Conservation (phyloP, 1,284 basidiomycete genomes). For the Pascua guehoae region DNA sequence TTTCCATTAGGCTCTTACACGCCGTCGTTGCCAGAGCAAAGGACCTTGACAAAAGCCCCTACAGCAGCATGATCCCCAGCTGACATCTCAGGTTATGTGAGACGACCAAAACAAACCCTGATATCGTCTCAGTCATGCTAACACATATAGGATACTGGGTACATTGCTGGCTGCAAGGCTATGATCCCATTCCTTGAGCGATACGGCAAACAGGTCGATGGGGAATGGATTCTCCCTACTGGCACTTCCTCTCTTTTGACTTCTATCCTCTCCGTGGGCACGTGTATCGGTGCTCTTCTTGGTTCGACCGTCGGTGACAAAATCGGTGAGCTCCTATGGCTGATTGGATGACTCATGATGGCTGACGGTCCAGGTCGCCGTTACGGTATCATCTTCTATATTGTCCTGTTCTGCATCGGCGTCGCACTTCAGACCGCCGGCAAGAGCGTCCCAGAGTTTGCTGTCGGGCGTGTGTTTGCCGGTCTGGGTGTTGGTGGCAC, state of each 20-base stretch:
- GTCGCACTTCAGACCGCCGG: conserved; percentile 48
- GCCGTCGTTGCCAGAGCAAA: too few relatives aligned
- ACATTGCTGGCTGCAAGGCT: conserved; percentile 17
- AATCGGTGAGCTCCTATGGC: neutral
- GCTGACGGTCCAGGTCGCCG: neutral
- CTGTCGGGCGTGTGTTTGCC: conserved; percentile 74
- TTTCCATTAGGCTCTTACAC: too few relatives aligned
- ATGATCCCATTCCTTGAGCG: conserved; percentile 9
- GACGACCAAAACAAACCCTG: too few relatives aligned
- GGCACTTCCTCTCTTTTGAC: conserved; percentile 5
- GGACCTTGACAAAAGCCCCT: too few relatives aligned
- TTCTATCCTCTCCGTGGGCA: conserved; percentile 4
- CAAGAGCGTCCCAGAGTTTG: conserved; percentile 48
- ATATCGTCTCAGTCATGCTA: too few relatives aligned
- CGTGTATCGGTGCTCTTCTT: conserved; percentile 3
- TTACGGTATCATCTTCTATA: conserved; percentile 1
- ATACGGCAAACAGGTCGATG: conserved; percentile 10
- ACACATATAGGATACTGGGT: neutral
- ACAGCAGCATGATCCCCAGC: too few relatives aligned
- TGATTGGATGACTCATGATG: too few relatives aligned
- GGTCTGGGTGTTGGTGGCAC: conserved; percentile 77
- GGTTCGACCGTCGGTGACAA: conserved; percentile 3
- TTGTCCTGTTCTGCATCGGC: conserved; percentile 60
- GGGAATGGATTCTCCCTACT: conserved; percentile 4
- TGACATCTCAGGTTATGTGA: too few relatives aligned